These are phyloP conservation scores for Lycium ferocissimum DNA, from an alignment of 257 asterid species.

Conservation along the genomic window DNA sequence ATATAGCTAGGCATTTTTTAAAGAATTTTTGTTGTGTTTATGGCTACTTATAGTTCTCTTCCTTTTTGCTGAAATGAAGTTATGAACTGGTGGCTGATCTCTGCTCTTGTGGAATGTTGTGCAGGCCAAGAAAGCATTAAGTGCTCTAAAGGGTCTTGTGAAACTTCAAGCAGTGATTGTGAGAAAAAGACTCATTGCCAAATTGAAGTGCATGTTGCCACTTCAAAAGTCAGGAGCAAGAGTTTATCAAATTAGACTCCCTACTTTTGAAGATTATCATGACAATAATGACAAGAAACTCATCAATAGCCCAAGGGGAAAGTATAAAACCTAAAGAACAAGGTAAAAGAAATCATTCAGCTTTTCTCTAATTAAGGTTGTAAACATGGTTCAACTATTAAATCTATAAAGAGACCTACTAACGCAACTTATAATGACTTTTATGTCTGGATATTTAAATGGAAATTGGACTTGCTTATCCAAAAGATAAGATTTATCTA, in stretches of 20 bases:
- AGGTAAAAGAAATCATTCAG: conserved; percentile 42
- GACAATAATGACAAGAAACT: conserved; percentile 52
- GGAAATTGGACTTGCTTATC: neutral
- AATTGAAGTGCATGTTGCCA: conserved; percentile 36
- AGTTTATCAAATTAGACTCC: conserved; percentile 45
- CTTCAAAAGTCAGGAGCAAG: conserved; percentile 37
- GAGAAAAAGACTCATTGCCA: conserved; percentile 47
- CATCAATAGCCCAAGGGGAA: conserved; percentile 44
- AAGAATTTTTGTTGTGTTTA: neutral
- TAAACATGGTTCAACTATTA: neutral
- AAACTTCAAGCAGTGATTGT: conserved; percentile 82
- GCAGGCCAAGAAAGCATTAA: conserved; percentile 83
- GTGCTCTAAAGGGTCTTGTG: conserved; percentile 79
- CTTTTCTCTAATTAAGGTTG: neutral
- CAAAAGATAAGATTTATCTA: neutral
- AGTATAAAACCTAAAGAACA: conserved; percentile 52
- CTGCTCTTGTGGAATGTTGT: neutral
- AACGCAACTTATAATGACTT: neutral
- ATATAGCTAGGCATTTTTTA: neutral
- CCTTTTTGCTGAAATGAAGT: neutral
- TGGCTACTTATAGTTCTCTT: neutral
- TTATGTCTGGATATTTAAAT: neutral
- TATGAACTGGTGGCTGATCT: conserved; percentile 4
- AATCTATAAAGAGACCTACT: conserved; percentile 11
- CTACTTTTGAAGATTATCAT: conserved; percentile 48